Evolutionary conservation across 1,284 basidiomycete genomes (phyloP), one percentile per base, ranked within the genome.

Genomic region (Mycena sp.): DNA sequence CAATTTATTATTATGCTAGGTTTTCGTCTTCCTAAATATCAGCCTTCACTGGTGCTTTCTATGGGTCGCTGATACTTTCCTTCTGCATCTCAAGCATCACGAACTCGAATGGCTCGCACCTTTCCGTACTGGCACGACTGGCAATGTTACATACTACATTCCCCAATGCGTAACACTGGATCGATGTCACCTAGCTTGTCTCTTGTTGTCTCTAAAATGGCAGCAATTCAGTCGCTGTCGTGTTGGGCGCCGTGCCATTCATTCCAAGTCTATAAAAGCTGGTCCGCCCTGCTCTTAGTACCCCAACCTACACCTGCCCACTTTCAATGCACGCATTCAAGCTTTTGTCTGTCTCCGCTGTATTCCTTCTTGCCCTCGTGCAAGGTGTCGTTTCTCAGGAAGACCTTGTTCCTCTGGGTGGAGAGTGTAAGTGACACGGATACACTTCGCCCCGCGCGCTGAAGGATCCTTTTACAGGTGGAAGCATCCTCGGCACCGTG

Each of bases 271-370:
- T 44, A 55, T 50, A 61, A 56, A 51, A 52, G 17, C 45, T 21
- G 17, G 49, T 29, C 19, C 16, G 19, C 21, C 2, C 30, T 28
- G 12, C 21, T 40, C 6, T n/a, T 14, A n/a, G 25, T 40, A 35
- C 16, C 26, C 37, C 29, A 32, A 43, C 2, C 1, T 21, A 38
- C 32, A 30, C 19, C 21, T 23, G 26, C 28, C 46, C 46, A 5
- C 35, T 28, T 38, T 26, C 43, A 52, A 63, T 63, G 55, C 38
- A 63, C 54, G 54, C 54, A 9, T 57, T 46, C 41, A 58, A 58
- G 17, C 38, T 58, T n/a, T 3, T 58, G 19, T 57, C 54, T 6
- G 5, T 50, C 12, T 26, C 52, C 4, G 44, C 58, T 16, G 35
- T 21, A 6, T 21, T 56, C 60, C 50, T 56, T 11, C 37, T 63